phyloP scores from a whole-genome alignment of 805 yeast species.

The Komagataella pseudopastoris region DNA sequence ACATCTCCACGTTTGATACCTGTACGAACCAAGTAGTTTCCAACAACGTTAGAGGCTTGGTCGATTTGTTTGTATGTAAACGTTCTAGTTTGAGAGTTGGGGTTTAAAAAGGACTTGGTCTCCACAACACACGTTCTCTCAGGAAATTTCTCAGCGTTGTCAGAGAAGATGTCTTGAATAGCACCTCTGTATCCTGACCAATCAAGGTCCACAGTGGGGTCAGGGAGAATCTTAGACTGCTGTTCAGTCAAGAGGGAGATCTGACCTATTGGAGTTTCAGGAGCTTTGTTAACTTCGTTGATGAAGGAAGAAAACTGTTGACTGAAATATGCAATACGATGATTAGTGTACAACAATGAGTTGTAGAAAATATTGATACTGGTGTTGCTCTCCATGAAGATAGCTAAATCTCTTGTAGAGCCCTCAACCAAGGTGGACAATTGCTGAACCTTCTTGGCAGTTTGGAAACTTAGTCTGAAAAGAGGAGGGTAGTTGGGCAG shows the following conservation, averaged over 20 bases:
- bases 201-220: conserved; percentile 76
- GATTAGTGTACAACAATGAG: conserved; percentile 55
- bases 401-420: conserved; percentile 50
- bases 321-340: conserved; percentile 53
- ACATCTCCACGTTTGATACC: conserved; percentile 89
- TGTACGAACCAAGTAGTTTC: conserved; percentile 67
- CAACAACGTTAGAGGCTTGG: conserved; percentile 86
- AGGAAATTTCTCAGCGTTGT: conserved; percentile 75
- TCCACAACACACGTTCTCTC: conserved; percentile 87
- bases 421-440: conserved; percentile 35
- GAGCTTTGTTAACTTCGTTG: conserved; percentile 19
- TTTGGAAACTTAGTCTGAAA: conserved; percentile 48
- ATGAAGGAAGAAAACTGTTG: conserved; percentile 60
- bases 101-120: conserved; percentile 58
- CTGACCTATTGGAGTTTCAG: conserved; percentile 35
- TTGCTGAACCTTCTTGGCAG: conserved; percentile 20
- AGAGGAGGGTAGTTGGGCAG: conserved; percentile 48
- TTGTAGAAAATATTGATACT: conserved; percentile 49
- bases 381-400: conserved; percentile 25
- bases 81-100: conserved; percentile 42
- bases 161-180: conserved; percentile 88
- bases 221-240: conserved; percentile 57
- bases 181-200: conserved; percentile 92
- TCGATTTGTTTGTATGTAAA: conserved; percentile 83
- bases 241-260: conserved; percentile 57